Base-by-base conservation (phyloP, 352 stramenopile genomes). In the Pythium scleroteichum region DNA sequence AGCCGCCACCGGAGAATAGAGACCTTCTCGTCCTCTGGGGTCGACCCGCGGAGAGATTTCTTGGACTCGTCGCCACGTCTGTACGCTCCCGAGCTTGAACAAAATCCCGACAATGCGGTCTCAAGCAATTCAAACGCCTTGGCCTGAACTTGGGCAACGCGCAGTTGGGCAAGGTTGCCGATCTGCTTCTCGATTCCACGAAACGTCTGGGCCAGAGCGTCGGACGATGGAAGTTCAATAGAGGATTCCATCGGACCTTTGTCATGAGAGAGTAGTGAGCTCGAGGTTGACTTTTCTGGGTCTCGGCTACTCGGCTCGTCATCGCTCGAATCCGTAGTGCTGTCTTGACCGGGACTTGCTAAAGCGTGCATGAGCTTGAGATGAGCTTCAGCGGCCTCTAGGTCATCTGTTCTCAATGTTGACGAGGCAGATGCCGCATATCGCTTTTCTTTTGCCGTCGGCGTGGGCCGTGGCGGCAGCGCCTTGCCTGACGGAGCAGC, bases 321-420 rank as follows among this genome's bases (percentile, higher is more conserved):
- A 14, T 47, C 50, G 26, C 33, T 47, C 33, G 48, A 44, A 17
- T 55, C 48, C 10, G 26, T 24, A 2, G 48, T 44, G 1, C 3
- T 29, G 9, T 48, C 33, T 8, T 35, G 10, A 22, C 57, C 47
- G n/a, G 48, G 17, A 13, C 33, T 26, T 19, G 76, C 59, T 17
- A 71, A 71, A 1, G 74, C 74, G 32, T 87, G 73, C 17, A 82
- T 71, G 33, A 85, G 60, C 53, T 84, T 87, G 24, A 79, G 23
- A 12, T 72, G 68, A 14, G 46, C 46, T 1, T 33, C 26, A 20
- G n/a, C 50, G 3, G 16, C 9, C 35, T 45, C 1, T 42, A 13
- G 6, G 59, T 56, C 13, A 35, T n/a, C n/a, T n/a, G n/a, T n/a
- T n/a, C n/a, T n/a, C n/a, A n/a, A n/a, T n/a, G 39, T 12, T 26